Evolutionary conservation across 768 basidiomycete species (phyloP), one percentile per base, ranked within the genome.

Genomic region (Podaxis mareebaensis): DNA sequence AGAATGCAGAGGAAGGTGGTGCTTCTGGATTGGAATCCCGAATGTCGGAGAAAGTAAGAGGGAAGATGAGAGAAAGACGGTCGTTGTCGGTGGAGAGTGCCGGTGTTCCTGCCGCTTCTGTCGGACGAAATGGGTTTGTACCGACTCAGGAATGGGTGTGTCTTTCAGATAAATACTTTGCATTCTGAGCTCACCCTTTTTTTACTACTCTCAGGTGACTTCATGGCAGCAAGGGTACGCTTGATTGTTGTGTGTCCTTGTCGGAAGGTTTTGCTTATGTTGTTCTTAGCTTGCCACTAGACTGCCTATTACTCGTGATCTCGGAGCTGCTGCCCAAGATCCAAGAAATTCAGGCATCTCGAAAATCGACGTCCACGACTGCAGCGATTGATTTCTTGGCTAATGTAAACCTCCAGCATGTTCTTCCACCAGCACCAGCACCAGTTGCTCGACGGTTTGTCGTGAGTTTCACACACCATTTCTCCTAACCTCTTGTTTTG

Each of bases 61-160:
- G 96, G 0, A 99, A 99, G 78, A 91, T 95, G 90, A 85, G 85
- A 67, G 92, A 89, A 68, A 83, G 90, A 36, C 77, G 84, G 26
- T 88, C 85, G 5, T 66, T 81, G n/a, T 79, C 81, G 38, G 78
- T 86, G 17, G 46, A 55, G 28, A 53, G 53, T 54, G 56, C 53
- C 44, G 53, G 60, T 15, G 65, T 56, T 15, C n/a, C 53, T 11
- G 86, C 90, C n/a, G 81, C 84, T 33, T 88, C 87, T 12, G 84
- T 96, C 17, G 95, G 95, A 30, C 83, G 91, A 67, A 96, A 94
- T 73, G 93, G 95, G 2, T 99, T 98, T 75, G 81, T 96, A 7
- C 95, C 97, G 11, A 97, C 95, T 3, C 93, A 97, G 73, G 94
- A 95, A 85, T 99, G 97, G 96, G 95, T 94, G 66, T 60, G 83